Base-by-base conservation (phyloP, 768 basidiomycete species). In the Dioszegia crocea region DNA sequence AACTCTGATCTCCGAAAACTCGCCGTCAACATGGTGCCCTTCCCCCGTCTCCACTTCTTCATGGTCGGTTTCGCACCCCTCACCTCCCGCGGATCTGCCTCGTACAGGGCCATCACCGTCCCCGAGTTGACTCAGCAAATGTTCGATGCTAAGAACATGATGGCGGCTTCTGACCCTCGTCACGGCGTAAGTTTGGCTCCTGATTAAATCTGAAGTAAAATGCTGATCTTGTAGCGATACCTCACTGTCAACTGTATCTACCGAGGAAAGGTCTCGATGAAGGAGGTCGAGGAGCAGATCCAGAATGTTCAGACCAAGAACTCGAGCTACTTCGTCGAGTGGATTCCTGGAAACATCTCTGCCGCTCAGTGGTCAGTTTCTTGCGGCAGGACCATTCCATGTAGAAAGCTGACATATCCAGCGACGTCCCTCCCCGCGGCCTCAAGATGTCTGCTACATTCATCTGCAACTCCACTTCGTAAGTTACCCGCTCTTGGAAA, bases 241-340 rank as follows among this genome's bases (percentile, higher is more conserved):
- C 87, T 99, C 61, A 99, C 96, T 39, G 94, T 94, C 64, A 91
- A 92, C 27, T 91, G 92, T 64, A 86, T 92, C 70, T 99, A 96
- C 91, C 91, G 96, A 79, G 96, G 96, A 68, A 93, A 93, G 79
- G 92, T 98, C 56, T 90, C 92, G n/a, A 97, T 98, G 93, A 94
- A 94, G 80, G 96, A 99, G 77, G 91, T 99, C 57, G 96, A 99
- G 80, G 96, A 98, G 76, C 90, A 94, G 74, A 97, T 98, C 91
- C 88, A 92, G 79, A 88, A 87, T 68, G 91, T 98, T 38, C 78
- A 93, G 80, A 90, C 84, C 84, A 96, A 94, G 85, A 96, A 97
- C 83, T 88, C 91, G 31, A 87, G 90, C 4, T 93, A 96, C 83
- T 98, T 97, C 71, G 93, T 97, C 66, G 93, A 99, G 79, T 99